Base-by-base conservation (phyloP, 2,329 filamentous ascomycete genomes). In the Corinectria fuckeliana region DNA sequence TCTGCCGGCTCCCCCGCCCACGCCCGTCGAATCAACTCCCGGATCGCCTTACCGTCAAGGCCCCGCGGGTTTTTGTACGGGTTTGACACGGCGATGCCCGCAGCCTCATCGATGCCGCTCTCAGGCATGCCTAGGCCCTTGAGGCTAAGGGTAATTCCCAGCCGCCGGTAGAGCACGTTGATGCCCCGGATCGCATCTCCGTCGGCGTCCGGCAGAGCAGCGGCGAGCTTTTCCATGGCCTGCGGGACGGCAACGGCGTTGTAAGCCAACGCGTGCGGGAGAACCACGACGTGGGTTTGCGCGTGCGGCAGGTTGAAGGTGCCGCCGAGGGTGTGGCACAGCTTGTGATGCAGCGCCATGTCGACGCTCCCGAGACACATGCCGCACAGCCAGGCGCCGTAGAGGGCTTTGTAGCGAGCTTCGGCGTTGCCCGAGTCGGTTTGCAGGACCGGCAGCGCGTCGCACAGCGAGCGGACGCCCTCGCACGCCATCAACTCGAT, bases 261-360 rank as follows among this genome's bases (percentile, higher is more conserved):
- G 70, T 88, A 89, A 2, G 86, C 83, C 4, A 89, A 74, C 0
- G 85, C 84, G 65, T 89, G 87, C 0, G 86, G 85, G 10, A 89
- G 76, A 2, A 90, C 80, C 38, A 86, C 56, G 6, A 53, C 51
- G 20, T 60, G 58, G 3, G 58, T 60, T 32, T 56, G 34, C 4
- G 58, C 52, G 21, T 60, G 58, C 11, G 58, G 58, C 11, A 60
- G 13, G 13, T 56, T 52, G 41, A 60, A 60, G 14, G 80, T 84
- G 13, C 87, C 87, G 26, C 86, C 87, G 2, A 89, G 77, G 0
- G 84, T 85, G 69, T 60, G 58, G 23, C 58, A 60, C 3, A 60
- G 41, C 28, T 60, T 60, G 52, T 56, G 58, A 23, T 60, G 58
- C 11, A 60, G 34, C 2, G 58, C 56, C 58, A 60, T 60, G 3